These are phyloP conservation scores for Pichia paraexigua DNA, from an alignment of 805 yeast genomes.

Conservation along the genomic window DNA sequence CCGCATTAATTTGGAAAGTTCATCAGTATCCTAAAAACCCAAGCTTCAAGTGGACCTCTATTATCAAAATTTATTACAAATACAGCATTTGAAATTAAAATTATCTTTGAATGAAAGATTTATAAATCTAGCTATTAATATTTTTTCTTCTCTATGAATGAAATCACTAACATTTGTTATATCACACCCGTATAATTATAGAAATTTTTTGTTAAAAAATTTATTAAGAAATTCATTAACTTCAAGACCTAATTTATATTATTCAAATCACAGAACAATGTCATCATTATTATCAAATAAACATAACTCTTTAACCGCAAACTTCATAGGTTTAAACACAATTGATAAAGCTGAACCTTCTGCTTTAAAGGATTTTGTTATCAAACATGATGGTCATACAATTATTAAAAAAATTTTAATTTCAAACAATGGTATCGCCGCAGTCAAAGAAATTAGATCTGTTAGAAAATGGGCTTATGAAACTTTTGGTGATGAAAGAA, in stretches of 20 bases:
- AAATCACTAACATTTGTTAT: neutral
- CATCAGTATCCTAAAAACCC: neutral
- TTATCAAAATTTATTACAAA: too few species aligned
- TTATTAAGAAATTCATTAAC: neutral
- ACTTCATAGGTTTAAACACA: constrained; percentile 79
- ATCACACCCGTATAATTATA: neutral
- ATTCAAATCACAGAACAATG: neutral
- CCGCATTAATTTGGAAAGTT: neutral
- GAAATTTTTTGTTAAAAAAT: neutral
- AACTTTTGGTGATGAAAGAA: constrained; percentile 93
- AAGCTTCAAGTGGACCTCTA: neutral
- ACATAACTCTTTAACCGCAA: constrained; percentile 44
- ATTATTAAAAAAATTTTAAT: constrained; percentile 82
- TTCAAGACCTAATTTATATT: neutral
- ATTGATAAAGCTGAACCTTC: constrained; percentile 72
- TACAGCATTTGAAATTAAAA: too few species aligned
- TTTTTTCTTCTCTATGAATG: neutral
- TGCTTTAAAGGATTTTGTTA: constrained; percentile 75
- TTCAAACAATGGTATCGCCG: constrained; percentile 99
- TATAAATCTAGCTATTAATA: neutral
- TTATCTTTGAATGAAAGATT: too few species aligned
- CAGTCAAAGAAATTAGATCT: constrained; percentile 95
- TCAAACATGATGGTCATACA: constrained; percentile 86
- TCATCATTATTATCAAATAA: constrained; percentile 9
- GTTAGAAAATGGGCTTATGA: constrained; percentile 99